Evolutionary conservation across 2,329 filamentous ascomycete genomes (phyloP), one percentile per base, ranked within the genome.

Genomic region (Hymenoscyphus occultus): DNA sequence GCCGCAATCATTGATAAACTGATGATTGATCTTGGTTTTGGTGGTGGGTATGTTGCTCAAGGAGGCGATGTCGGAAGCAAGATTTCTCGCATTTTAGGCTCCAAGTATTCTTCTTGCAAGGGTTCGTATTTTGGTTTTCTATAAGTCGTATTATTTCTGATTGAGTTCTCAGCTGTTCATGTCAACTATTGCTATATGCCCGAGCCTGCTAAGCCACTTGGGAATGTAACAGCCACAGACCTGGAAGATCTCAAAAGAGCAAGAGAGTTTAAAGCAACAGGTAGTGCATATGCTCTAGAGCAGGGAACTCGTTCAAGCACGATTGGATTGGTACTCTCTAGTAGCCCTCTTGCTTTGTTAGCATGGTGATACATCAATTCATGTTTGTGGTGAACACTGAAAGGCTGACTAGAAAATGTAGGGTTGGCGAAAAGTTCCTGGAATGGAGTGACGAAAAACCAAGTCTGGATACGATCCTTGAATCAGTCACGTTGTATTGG

Each of bases 271-370:
- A 62, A 69, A 2, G 64, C 72, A 0, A 75, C 71, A 1, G 85
- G 83, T 0, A 72, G 69, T 12, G 83, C 80, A 0, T 89, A 87
- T 70, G 78, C 80, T 0, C 61, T 77, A 0, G 78, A 83, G 71
- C 86, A 89, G 62, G 82, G 77, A 1, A 85, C 84, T 0, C 75
- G 82, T 9, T 82, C 86, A 0, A 77, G 80, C 0, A 89, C 86
- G 0, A 82, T 87, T 56, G 84, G 85, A 0, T 77, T 86, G 5
- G 81, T 79, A 0, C 74, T 89, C 0, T 77, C 80, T 2, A 76
- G 81, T 4, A 85, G 77, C 40, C 86, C 86, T 0, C 67, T 88
- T 1, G 83, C 84, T 0, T 71, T 88, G 22, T 77, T 89, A 1
- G 79, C 81, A 6, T 89, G 86, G 78, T 58, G 35, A 10, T 19